Percentiles rank a stretch among this genome's conserved stretches.
These are phyloP conservation scores for Eremothecium sinecaudum DNA, from an alignment of 1,139 yeast species.

Conservation along the genomic window DNA sequence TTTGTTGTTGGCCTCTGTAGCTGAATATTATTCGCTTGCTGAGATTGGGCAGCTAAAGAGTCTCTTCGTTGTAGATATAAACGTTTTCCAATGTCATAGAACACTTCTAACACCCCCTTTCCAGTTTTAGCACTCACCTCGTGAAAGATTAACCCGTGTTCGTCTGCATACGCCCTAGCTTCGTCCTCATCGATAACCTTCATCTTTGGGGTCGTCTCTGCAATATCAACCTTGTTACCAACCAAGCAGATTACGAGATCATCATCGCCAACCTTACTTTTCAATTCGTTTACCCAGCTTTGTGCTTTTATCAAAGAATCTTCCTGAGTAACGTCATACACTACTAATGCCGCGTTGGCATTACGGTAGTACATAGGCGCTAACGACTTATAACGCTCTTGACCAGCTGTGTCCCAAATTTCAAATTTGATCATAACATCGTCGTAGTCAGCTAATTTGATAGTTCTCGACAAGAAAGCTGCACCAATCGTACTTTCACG, in stretches of 20 bases:
- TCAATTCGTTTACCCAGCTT: slow-evolving; percentile 91
- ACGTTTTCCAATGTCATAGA: slow-evolving; percentile 70
- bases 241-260: slow-evolving; percentile 80
- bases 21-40: slow-evolving; percentile 31
- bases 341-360: slow-evolving; percentile 77
- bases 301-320: slow-evolving; percentile 82
- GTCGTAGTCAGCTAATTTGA: slow-evolving; percentile 43
- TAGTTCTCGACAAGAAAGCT: slow-evolving; percentile 88
- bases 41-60: slow-evolving; percentile 21
- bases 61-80: slow-evolving; percentile 32
- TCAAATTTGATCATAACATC: slow-evolving; percentile 60
- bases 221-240: slow-evolving; percentile 72
- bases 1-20: slow-evolving; percentile 41
- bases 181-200: slow-evolving; percentile 47
- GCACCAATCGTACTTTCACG: slow-evolving; percentile 97
- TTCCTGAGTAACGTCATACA: slow-evolving; percentile 58
- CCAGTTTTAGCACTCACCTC: slow-evolving; percentile 96
- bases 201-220: slow-evolving; percentile 28
- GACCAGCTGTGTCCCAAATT: slow-evolving; percentile 88
- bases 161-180: slow-evolving; percentile 54
- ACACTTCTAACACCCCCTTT: slow-evolving; percentile 67
- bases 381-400: slow-evolving; percentile 69
- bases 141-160: slow-evolving; percentile 69
- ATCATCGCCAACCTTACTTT: slow-evolving; percentile 68
- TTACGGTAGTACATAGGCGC: slow-evolving; percentile 84